A percentile compares a stretch with the other conserved stretches of the same genome.
phyloP scores from a whole-genome alignment of 1,284 basidiomycete species.

The Phlebopus sp. region DNA sequence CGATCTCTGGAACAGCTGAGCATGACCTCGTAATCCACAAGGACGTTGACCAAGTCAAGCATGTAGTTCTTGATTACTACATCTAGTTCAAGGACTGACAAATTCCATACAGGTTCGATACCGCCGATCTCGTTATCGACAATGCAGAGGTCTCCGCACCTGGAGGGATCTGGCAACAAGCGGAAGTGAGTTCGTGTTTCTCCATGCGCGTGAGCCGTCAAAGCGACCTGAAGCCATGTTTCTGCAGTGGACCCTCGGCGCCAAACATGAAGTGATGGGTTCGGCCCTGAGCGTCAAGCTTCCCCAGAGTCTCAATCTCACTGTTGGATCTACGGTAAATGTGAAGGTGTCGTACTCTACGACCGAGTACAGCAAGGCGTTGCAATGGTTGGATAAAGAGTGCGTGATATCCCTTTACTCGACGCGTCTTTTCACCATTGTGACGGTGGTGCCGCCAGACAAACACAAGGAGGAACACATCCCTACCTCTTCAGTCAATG shows the following conservation, averaged over 20 bases:
- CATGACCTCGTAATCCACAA: constrained; percentile 63
- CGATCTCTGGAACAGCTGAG: constrained; percentile 71
- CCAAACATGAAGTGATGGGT: constrained; percentile 69
- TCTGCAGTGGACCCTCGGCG: constrained; percentile 48
- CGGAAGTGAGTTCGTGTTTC: constrained; percentile 9
- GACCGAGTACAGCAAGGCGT: constrained; percentile 76
- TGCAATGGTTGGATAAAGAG: constrained; percentile 94
- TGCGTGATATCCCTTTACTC: constrained; percentile 34
- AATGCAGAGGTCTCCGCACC: constrained; percentile 44
- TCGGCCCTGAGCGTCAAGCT: constrained; percentile 60
- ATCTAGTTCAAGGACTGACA: not conserved
- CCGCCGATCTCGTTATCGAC: constrained; percentile 68
- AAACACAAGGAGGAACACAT: constrained; percentile 85
- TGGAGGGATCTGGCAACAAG: constrained; percentile 33
- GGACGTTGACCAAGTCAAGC: constrained; percentile 67
- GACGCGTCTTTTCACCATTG: too few relatives aligned
- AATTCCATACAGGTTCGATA: constrained; percentile 67
- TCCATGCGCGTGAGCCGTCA: not conserved
- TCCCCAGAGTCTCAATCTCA: constrained; percentile 40
- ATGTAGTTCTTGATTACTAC: constrained; percentile 18
- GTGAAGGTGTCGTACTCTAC: constrained; percentile 63
- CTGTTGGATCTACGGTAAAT: constrained; percentile 37
- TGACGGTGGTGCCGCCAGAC: constrained; percentile 42
- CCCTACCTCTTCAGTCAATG: constrained; percentile 94
- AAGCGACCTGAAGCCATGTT: not conserved